Evolutionary conservation across 495 filamentous ascomycete genomes (phyloP), one percentile per base, ranked within the genome.

Genomic region (Daldinia grandis): DNA sequence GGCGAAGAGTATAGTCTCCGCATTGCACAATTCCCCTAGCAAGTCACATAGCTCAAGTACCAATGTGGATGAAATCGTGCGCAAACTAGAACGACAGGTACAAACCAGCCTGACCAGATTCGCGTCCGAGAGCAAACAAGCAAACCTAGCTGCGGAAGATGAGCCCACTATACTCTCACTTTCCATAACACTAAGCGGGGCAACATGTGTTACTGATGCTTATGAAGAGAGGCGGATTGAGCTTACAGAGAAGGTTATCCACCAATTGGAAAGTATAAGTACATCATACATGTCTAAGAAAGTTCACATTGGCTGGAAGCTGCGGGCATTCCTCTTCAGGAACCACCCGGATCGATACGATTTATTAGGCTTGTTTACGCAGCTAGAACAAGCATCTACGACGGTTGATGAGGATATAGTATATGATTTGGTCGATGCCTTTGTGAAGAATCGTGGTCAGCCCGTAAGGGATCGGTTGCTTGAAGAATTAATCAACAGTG

Each of bases 281-380:
- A 44, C 74, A 14, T 64, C 58, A n/a, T 70, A 74, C n/a, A 55
- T 79, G 7, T 69, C 73, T 6, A 72, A 70, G 28, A 69, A 72
- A 1, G n/a, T 68, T 21, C 56, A 75, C 21, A 49, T 67, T 33
- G 79, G 78, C 15, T 82, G 81, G 81, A 78, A 81, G 59, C 38
- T 82, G 2, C 77, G 76, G 28, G 76, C 63, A 37, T 84, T 82
- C 60, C 62, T 84, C 24, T 64, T 78, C 1, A 73, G 68, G 42
- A 72, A 80, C 50, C 74, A 60, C 28, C 67, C 70, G 28, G 56
- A 62, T 40, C 70, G 71, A 53, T 73, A 72, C 31, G 62, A 63
- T 7, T 44, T 38, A 12, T 35, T 28, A 27, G 63, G 50, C 5
- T 58, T 76, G 3, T 69, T 62, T 10, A 55, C 55, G 10, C 40